Conservation (phyloP, 106 monocot species). For the Dendrobium huoshanense region DNA sequence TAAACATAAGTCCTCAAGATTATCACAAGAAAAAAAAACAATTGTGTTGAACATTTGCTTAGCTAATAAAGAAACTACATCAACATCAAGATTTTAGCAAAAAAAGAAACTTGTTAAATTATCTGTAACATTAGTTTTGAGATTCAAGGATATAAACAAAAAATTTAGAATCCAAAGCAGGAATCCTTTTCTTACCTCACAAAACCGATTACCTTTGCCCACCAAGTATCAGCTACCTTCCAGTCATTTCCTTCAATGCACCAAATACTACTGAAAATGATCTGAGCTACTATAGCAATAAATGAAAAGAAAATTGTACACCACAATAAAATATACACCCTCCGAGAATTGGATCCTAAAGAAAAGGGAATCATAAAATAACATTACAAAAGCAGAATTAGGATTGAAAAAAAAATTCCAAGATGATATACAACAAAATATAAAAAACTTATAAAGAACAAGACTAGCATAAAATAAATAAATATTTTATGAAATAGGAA, state of each 20-base stretch:
- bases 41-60: no score
- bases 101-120: neutral
- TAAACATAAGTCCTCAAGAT: no score
- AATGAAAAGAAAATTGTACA: constrained; percentile 62
- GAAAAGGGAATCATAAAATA: neutral
- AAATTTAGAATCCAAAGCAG: neutral
- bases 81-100: no score
- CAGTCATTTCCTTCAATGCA: constrained; percentile 53
- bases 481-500: neutral
- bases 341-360: constrained; percentile 16
- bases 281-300: constrained; percentile 48
- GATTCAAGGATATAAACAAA: constrained; percentile 7
- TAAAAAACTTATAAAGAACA: neutral
- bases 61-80: no score
- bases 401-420: neutral
- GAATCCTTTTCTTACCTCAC: constrained; percentile 44
- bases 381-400: neutral
- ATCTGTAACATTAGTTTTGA: neutral
- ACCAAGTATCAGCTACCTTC: constrained; percentile 45
- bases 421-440: neutral
- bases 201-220: constrained; percentile 70
- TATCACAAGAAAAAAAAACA: no score
- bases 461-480: neutral
- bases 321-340: constrained; percentile 40
- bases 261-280: constrained; percentile 71